These are phyloP conservation scores for Vitis hybrid DNA, from an alignment of 177 flowering plant genomes.

Conservation along the genomic window DNA sequence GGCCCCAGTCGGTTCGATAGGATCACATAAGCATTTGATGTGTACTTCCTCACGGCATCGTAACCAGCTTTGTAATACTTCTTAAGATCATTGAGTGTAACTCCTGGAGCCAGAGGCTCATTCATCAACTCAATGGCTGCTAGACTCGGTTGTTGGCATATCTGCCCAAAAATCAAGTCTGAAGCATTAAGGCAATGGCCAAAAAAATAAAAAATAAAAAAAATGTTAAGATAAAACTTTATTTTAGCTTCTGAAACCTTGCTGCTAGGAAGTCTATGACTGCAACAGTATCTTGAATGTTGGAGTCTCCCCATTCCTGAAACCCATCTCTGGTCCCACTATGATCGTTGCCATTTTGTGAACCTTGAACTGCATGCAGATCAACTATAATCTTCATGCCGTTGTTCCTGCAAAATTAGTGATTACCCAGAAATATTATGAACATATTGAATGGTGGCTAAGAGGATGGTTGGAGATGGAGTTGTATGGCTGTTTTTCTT, in stretches of 20 bases:
- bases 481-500: no score
- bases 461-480: no score
- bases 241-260: slow-evolving; percentile 18
- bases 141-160: slow-evolving; percentile 15
- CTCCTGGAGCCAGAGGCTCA: slow-evolving; percentile 29
- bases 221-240: not conserved
- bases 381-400: slow-evolving; percentile 41
- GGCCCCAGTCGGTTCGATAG: slow-evolving; percentile 20
- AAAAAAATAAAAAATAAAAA: no score
- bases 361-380: slow-evolving; percentile 42
- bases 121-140: slow-evolving; percentile 31
- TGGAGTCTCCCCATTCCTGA: slow-evolving; percentile 44
- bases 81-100: slow-evolving; percentile 6
- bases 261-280: slow-evolving; percentile 40
- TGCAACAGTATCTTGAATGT: slow-evolving; percentile 30
- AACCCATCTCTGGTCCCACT: slow-evolving; percentile 45
- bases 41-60: slow-evolving; percentile 29
- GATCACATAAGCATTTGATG: slow-evolving; percentile 26
- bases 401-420: slow-evolving; percentile 31
- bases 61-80: slow-evolving; percentile 29
- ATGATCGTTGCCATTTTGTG: slow-evolving; percentile 42
- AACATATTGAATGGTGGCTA: no score
- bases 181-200: no score
- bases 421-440: not conserved
- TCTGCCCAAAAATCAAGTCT: slow-evolving; percentile 13